Percentiles rank a stretch among this genome's conserved stretches.
Conservation (phyloP, 2,329 filamentous ascomycete species). For the Arthroderma sp. region DNA sequence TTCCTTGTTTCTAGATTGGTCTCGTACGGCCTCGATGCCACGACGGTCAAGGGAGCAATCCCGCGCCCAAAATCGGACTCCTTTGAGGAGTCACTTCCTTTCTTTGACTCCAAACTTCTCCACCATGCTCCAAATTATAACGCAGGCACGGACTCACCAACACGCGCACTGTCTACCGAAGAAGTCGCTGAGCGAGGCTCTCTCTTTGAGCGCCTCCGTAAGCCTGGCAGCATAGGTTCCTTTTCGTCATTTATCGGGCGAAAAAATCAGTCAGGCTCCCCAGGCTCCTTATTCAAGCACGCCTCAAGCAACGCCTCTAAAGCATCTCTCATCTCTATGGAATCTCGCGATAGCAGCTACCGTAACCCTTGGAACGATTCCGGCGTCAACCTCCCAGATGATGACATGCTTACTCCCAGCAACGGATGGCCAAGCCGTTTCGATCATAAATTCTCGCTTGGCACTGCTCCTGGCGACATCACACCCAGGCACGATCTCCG, state of each 20-base stretch:
- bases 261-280: conserved; percentile 83
- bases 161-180: conserved; percentile 66
- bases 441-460: conserved; percentile 55
- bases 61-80: conserved; percentile 97
- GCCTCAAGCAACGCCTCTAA: conserved; percentile 83
- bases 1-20: conserved; percentile 79
- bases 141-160: conserved; percentile 67
- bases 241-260: conserved; percentile 93
- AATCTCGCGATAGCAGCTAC: conserved; percentile 88
- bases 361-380: conserved; percentile 98
- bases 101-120: conserved; percentile 91
- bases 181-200: conserved; percentile 68
- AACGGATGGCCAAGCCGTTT: conserved; percentile 39
- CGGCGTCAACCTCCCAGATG: conserved; percentile 83
- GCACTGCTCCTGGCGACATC: conserved; percentile 56
- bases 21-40: conserved; percentile 75
- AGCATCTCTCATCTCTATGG: conserved; percentile 88
- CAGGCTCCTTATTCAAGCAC: conserved; percentile 80
- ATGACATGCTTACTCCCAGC: conserved; percentile 55
- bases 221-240: conserved; percentile 86
- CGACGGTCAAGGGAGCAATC: conserved; percentile 82
- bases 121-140: conserved; percentile 77
- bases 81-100: conserved; percentile 91
- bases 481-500: conserved; percentile 74
- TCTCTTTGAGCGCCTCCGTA: conserved; percentile 82